These are phyloP conservation scores for Trametes punicea DNA, from an alignment of 768 basidiomycete species.

Conservation along the genomic window DNA sequence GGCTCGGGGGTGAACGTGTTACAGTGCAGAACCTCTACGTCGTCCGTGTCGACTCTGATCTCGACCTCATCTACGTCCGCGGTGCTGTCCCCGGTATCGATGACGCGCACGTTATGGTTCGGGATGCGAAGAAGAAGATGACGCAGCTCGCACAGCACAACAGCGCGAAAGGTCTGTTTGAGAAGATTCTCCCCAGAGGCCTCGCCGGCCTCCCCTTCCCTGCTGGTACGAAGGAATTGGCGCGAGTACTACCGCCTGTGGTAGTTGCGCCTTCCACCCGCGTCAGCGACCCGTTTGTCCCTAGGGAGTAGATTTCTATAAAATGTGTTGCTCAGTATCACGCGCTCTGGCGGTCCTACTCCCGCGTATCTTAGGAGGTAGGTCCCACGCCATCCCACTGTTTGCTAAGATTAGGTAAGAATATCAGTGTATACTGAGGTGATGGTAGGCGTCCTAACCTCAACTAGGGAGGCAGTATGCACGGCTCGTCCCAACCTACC, in stretches of 20 bases:
- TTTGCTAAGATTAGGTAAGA: no score
- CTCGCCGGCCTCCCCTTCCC: conserved; percentile 89
- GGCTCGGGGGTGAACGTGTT: conserved; percentile 77
- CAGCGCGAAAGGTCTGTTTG: conserved; percentile 66
- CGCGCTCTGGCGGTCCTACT: neutral
- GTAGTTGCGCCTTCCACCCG: conserved; percentile 69
- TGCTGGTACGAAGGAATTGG: conserved; percentile 79
- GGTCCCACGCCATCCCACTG: neutral
- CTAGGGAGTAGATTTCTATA: conserved; percentile 51
- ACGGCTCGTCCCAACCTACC: no score
- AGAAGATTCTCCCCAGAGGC: conserved; percentile 78
- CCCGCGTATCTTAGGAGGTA: neutral
- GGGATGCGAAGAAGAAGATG: conserved; percentile 89
- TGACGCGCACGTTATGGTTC: conserved; percentile 79
- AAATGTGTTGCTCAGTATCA: neutral
- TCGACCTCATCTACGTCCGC: conserved; percentile 87
- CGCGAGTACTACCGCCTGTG: conserved; percentile 57
- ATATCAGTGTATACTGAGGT: no score
- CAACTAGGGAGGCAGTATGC: no score
- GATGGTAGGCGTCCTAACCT: no score
- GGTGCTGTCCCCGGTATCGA: conserved; percentile 92
- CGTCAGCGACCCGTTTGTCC: conserved; percentile 70
- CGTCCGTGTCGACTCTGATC: conserved; percentile 78
- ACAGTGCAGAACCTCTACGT: conserved; percentile 90
- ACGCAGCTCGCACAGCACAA: conserved; percentile 56